Conservation (phyloP, 2,329 filamentous ascomycete genomes). For the Ophioceras dolichostomum region DNA sequence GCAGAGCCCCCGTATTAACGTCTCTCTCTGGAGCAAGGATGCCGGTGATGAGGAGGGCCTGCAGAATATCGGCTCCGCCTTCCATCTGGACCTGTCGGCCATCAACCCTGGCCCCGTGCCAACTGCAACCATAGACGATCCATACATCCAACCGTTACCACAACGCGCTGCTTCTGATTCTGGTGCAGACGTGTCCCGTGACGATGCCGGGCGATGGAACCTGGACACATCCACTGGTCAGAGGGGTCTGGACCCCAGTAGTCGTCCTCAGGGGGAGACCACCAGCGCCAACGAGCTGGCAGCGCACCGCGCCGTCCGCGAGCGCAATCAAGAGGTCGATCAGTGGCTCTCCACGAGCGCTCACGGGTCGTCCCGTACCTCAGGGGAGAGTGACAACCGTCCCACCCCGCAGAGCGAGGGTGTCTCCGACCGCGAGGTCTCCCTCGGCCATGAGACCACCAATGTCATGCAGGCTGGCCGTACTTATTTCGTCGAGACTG, state of each 20-base stretch:
- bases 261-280: slow-evolving; percentile 29
- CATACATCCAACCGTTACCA: no score
- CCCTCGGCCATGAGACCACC: slow-evolving; percentile 32
- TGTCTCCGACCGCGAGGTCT: slow-evolving; percentile 27
- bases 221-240: slow-evolving; percentile 25
- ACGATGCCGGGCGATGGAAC: slow-evolving; percentile 28
- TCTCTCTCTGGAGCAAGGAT: slow-evolving; percentile 42
- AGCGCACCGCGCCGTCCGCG: slow-evolving; percentile 24
- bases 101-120: no score
- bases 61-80: not conserved
- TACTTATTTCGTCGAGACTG: slow-evolving; percentile 31
- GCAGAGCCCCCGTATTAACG: slow-evolving; percentile 41
- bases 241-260: slow-evolving; percentile 33
- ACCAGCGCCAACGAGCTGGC: slow-evolving; percentile 37
- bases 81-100: slow-evolving; percentile 3
- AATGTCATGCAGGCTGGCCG: slow-evolving; percentile 36
- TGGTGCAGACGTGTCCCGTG: slow-evolving; percentile 17
- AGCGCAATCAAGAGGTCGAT: slow-evolving; percentile 36
- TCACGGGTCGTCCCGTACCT: no score
- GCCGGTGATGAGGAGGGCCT: slow-evolving; percentile 13
- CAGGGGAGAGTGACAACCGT: no score
- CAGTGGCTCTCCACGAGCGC: slow-evolving; percentile 39
- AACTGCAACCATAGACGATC: no score
- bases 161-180: no score
- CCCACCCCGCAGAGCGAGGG: no score